A percentile compares a stretch with the other conserved stretches of the same genome.
These are phyloP conservation scores for Silybum marianum DNA, from an alignment of 129 eudicot genomes.

Conservation along the genomic window DNA sequence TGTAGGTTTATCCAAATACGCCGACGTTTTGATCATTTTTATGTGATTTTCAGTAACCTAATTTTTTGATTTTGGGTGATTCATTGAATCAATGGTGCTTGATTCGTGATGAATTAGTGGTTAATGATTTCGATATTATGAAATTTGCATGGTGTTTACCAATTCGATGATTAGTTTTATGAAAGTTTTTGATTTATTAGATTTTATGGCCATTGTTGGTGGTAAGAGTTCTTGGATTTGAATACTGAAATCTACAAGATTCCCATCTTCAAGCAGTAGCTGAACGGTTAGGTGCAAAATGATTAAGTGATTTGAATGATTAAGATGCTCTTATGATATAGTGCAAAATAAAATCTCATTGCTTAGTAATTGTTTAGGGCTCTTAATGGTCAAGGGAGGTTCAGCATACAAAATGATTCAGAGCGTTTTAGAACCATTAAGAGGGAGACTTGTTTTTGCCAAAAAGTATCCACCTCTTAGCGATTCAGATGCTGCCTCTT, in stretches of 20 bases:
- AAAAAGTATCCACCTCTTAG: too few relatives aligned
- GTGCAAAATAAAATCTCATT: background rate
- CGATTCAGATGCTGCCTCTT: too few relatives aligned
- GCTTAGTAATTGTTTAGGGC: too few relatives aligned
- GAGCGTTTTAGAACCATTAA: too few relatives aligned
- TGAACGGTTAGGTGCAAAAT: too few relatives aligned
- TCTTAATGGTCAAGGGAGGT: too few relatives aligned
- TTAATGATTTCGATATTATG: background rate
- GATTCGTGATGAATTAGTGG: constrained; percentile 3
- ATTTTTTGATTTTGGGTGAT: background rate
- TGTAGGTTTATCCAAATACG: background rate
- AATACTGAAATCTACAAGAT: background rate
- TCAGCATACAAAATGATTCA: too few relatives aligned
- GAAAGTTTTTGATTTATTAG: background rate
- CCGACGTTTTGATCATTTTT: background rate
- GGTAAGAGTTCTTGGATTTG: background rate
- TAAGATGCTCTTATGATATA: too few relatives aligned
- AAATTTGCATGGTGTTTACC: background rate
- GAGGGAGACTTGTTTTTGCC: too few relatives aligned
- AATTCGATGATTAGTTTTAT: background rate
- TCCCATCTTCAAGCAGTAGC: too few relatives aligned
- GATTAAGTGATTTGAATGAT: too few relatives aligned
- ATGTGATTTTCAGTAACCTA: background rate
- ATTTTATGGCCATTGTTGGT: background rate
- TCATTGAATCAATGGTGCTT: background rate